A percentile compares a stretch with the other conserved stretches of the same genome.
Evolutionary conservation across 495 filamentous ascomycete species (phyloP).

Genomic region (Friedmanniomyces endolithicus): DNA sequence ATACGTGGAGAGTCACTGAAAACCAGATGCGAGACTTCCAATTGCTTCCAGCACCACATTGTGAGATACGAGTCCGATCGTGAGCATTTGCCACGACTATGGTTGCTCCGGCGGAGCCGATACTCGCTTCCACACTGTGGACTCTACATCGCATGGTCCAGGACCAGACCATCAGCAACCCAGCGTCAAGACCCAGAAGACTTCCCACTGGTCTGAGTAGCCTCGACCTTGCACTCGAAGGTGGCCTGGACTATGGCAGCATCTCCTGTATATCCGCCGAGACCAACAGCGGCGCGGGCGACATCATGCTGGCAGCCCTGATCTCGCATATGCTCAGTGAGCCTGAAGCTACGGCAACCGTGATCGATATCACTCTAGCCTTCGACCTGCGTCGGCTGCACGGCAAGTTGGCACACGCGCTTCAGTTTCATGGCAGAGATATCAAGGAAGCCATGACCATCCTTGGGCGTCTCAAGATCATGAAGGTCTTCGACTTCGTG

Average conservation of each 20-base stretch:
- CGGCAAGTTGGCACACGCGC: neutral
- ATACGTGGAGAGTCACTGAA: too few species aligned
- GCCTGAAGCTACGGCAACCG: slow-evolving; percentile 13
- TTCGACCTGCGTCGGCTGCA: slow-evolving; percentile 21
- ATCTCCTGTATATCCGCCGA: slow-evolving; percentile 7
- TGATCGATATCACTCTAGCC: slow-evolving; percentile 27
- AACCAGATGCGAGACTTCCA: too few species aligned
- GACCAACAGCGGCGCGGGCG: neutral
- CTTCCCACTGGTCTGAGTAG: slow-evolving; percentile 15
- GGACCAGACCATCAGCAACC: neutral
- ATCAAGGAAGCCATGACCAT: slow-evolving; percentile 14
- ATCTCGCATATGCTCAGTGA: slow-evolving; percentile 20
- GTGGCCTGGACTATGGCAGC: slow-evolving; percentile 15
- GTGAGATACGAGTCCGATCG: too few species aligned
- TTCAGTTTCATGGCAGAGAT: neutral
- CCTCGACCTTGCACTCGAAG: slow-evolving; percentile 25
- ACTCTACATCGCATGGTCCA: neutral
- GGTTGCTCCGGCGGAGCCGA: slow-evolving; percentile 13
- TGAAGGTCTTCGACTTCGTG: slow-evolving; percentile 47
- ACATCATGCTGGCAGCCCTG: slow-evolving; percentile 15
- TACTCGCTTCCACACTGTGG: slow-evolving; percentile 19
- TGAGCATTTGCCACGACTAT: neutral
- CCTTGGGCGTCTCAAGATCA: slow-evolving; percentile 41
- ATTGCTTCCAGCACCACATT: too few species aligned
- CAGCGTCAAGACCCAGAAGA: neutral